These are phyloP conservation scores for Trichosanthes truncata DNA, from an alignment of 306 rosid species.

Conservation along the genomic window DNA sequence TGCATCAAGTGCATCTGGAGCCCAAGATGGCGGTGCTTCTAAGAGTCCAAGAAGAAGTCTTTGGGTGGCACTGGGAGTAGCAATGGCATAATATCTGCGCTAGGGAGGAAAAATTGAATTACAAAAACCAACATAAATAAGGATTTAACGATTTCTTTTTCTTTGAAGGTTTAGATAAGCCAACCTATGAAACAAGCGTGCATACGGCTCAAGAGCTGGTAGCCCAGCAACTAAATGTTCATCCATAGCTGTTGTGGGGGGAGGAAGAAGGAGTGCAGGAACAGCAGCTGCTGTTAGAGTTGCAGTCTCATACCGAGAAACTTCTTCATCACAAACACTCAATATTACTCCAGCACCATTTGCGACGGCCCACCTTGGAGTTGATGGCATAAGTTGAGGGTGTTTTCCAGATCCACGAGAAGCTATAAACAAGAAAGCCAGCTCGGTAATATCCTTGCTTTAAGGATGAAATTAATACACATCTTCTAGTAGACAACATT, in stretches of 20 bases:
- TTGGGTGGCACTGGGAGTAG: constrained; percentile 99
- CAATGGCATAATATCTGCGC: constrained; percentile 90
- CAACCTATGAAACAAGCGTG: constrained; percentile 92
- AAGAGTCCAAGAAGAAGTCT: constrained; percentile 96
- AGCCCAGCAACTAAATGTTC: constrained; percentile 97
- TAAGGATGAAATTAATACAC: not conserved
- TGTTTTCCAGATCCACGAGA: constrained; percentile 96
- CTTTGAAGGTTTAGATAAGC: constrained; percentile 6
- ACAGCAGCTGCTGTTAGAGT: constrained; percentile 92
- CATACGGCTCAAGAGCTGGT: constrained; percentile 99
- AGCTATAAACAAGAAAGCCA: constrained; percentile 29
- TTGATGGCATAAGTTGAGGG: constrained; percentile 90
- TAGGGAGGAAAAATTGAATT: not conserved
- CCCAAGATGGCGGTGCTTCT: constrained; percentile 99
- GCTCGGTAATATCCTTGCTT: not conserved
- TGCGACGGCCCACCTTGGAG: constrained; percentile 99
- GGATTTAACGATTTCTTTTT: not conserved
- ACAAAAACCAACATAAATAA: not conserved
- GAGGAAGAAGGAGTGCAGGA: constrained; percentile 96
- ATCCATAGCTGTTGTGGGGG: constrained; percentile 94
- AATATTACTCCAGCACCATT: constrained; percentile 98
- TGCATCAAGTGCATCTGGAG: constrained; percentile 99
- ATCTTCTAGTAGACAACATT: not conserved
- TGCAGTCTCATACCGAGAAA: constrained; percentile 91
- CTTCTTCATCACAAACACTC: constrained; percentile 98